phyloP scores from a whole-genome alignment of 1,284 basidiomycete species.

The Schizopora paradoxa region DNA sequence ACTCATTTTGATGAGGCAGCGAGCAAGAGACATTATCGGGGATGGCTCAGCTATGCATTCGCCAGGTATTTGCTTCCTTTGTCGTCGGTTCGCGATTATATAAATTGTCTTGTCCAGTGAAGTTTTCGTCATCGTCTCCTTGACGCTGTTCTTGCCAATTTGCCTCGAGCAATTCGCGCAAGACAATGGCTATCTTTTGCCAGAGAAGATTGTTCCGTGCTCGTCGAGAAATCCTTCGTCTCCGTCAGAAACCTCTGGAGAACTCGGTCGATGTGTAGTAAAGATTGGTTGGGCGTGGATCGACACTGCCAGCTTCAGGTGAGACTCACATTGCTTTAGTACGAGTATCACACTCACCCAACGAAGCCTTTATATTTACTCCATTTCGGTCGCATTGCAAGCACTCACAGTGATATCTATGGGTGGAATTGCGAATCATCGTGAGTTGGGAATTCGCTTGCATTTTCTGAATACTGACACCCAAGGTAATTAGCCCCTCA shows the following conservation, averaged over 20 bases:
- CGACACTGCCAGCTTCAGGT: conserved; percentile 87
- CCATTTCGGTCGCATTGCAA: conserved; percentile 79
- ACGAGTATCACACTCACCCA: background rate
- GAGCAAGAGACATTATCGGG: conserved; percentile 40
- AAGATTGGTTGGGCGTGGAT: conserved; percentile 77
- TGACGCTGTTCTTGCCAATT: conserved; percentile 78
- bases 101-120: conserved; percentile 45
- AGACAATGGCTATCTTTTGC: conserved; percentile 71
- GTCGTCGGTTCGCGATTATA: background rate
- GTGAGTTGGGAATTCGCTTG: conserved; percentile 42
- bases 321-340: conserved; percentile 20
- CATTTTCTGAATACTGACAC: conserved; percentile 8
- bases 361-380: conserved; percentile 78
- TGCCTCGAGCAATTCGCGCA: conserved; percentile 79
- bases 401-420: conserved; percentile 88
- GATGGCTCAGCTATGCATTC: conserved; percentile 75
- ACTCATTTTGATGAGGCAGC: conserved; percentile 5
- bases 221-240: conserved; percentile 17
- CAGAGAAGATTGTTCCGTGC: conserved; percentile 54
- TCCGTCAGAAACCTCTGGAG: conserved; percentile 26
- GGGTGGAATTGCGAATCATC: conserved; percentile 81
- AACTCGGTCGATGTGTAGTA: conserved; percentile 61
- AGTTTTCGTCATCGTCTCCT: conserved; percentile 75
- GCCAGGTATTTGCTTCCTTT: conserved; percentile 45
- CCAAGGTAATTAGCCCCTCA: conserved; percentile 49